A percentile compares a stretch with the other conserved stretches of the same genome.
Evolutionary conservation across 2,329 filamentous ascomycete species (phyloP).

Genomic region (Bretziella fagacearum): DNA sequence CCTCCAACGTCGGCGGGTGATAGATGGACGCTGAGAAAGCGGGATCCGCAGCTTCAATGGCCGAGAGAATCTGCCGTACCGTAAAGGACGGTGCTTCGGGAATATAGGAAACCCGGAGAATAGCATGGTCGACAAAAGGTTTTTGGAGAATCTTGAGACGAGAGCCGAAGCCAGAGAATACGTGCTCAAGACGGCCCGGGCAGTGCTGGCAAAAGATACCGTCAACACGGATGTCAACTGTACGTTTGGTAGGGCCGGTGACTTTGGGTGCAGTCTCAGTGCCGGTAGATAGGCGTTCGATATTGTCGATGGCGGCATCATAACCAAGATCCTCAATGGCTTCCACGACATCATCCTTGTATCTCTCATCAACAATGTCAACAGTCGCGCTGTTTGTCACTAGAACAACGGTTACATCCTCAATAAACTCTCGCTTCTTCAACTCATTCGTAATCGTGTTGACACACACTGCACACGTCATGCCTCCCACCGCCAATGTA

Average conservation of each 20-base stretch:
- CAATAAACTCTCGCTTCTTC: slow-evolving; percentile 31
- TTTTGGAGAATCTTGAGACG: slow-evolving; percentile 35
- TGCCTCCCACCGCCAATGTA: slow-evolving; percentile 47
- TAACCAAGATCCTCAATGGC: slow-evolving; percentile 48
- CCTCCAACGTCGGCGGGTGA: slow-evolving; percentile 68
- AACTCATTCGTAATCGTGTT: slow-evolving; percentile 45
- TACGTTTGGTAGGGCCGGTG: slow-evolving; percentile 26
- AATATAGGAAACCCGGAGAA: slow-evolving; percentile 53
- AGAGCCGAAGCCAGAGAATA: slow-evolving; percentile 33
- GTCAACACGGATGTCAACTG: slow-evolving; percentile 47
- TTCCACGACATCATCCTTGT: slow-evolving; percentile 24
- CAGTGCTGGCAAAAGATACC: slow-evolving; percentile 65
- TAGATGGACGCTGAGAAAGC: slow-evolving; percentile 53
- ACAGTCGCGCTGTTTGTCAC: slow-evolving; percentile 50
- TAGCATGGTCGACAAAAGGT: slow-evolving; percentile 43
- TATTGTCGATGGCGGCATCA: slow-evolving; percentile 40
- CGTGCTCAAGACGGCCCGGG: slow-evolving; percentile 38
- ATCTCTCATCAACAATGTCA: slow-evolving; percentile 28
- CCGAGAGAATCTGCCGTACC: slow-evolving; percentile 53
- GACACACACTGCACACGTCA: slow-evolving; percentile 56
- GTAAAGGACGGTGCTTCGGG: slow-evolving; percentile 55
- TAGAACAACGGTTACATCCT: slow-evolving; percentile 43
- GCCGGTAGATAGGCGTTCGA: slow-evolving; percentile 25
- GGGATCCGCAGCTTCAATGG: slow-evolving; percentile 48
- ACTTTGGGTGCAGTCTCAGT: slow-evolving; percentile 22